Evolutionary conservation across 768 basidiomycete species (phyloP).

Genomic region (Phaeotremella skinneri): DNA sequence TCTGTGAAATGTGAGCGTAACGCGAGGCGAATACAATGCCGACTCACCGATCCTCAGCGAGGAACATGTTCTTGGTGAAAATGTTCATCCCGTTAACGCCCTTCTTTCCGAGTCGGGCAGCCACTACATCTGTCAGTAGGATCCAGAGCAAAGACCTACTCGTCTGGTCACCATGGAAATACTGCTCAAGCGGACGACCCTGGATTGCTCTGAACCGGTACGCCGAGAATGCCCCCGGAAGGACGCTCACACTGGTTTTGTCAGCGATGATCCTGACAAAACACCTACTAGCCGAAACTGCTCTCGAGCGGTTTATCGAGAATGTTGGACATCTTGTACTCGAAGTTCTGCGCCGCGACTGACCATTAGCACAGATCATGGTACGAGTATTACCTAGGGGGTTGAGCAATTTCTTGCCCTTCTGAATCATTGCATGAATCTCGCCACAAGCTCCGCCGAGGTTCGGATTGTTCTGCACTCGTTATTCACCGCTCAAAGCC

Average conservation of each 20-base stretch:
- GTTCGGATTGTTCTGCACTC: constrained; percentile 35
- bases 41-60: constrained; percentile 68
- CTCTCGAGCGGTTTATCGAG: constrained; percentile 80
- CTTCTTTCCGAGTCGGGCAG: constrained; percentile 85
- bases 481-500: not conserved
- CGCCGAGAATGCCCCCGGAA: constrained; percentile 95
- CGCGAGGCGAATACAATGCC: not conserved
- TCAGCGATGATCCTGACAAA: not conserved
- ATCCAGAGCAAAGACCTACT: constrained; percentile 12
- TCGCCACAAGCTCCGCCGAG: constrained; percentile 78
- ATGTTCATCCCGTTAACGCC: constrained; percentile 97
- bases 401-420: constrained; percentile 85
- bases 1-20: constrained; percentile 53
- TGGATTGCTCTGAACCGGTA: constrained; percentile 91
- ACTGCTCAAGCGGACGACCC: constrained; percentile 66
- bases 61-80: constrained; percentile 82
- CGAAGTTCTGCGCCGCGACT: constrained; percentile 93
- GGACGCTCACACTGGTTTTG: constrained; percentile 65
- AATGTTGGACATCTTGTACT: constrained; percentile 98
- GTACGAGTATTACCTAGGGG: constrained; percentile 50
- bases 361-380: constrained; percentile 53
- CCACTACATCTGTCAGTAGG: constrained; percentile 58
- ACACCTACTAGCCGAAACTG: constrained; percentile 72
- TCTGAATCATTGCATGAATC: constrained; percentile 88
- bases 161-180: constrained; percentile 60